These are phyloP conservation scores for Sugiyamaella lignohabitans DNA, from an alignment of 805 yeast species.

Conservation along the genomic window DNA sequence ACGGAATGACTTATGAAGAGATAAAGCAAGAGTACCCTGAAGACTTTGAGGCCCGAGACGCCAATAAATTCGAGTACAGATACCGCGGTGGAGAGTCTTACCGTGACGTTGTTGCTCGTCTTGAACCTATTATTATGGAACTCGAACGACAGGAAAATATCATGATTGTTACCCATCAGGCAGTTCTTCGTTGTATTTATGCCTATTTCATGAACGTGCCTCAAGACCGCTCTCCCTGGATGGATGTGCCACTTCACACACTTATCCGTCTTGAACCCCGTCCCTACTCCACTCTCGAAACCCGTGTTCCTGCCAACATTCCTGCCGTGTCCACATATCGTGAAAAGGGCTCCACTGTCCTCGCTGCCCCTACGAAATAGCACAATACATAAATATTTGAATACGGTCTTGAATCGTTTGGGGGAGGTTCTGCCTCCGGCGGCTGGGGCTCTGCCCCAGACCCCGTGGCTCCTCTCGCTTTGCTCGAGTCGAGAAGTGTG, in stretches of 20 bases:
- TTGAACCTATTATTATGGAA: slow-evolving; percentile 98
- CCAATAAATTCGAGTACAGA: slow-evolving; percentile 89
- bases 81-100: slow-evolving; percentile 97
- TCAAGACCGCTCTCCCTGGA: slow-evolving; percentile 97
- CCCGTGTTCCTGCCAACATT: slow-evolving; percentile 87
- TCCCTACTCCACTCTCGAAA: slow-evolving; percentile 83
- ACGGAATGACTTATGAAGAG: slow-evolving; percentile 93
- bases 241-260: slow-evolving; percentile 96
- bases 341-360: slow-evolving; percentile 59
- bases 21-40: slow-evolving; percentile 81
- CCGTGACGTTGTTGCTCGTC: slow-evolving; percentile 86
- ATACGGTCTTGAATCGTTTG: too few relatives aligned
- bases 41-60: slow-evolving; percentile 93
- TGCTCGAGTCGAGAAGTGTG: too few relatives aligned
- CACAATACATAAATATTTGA: too few relatives aligned
- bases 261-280: slow-evolving; percentile 91
- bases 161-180: slow-evolving; percentile 94
- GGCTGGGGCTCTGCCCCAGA: too few relatives aligned
- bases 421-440: too few relatives aligned
- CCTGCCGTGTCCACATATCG: slow-evolving; percentile 98
- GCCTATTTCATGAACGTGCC: slow-evolving; percentile 99
- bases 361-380: slow-evolving; percentile 14
- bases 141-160: slow-evolving; percentile 95
- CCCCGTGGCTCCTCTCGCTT: too few relatives aligned
- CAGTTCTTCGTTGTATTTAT: slow-evolving; percentile 90